Evolutionary conservation across 805 yeast genomes (phyloP).

Genomic region (Brettanomyces nanus): DNA sequence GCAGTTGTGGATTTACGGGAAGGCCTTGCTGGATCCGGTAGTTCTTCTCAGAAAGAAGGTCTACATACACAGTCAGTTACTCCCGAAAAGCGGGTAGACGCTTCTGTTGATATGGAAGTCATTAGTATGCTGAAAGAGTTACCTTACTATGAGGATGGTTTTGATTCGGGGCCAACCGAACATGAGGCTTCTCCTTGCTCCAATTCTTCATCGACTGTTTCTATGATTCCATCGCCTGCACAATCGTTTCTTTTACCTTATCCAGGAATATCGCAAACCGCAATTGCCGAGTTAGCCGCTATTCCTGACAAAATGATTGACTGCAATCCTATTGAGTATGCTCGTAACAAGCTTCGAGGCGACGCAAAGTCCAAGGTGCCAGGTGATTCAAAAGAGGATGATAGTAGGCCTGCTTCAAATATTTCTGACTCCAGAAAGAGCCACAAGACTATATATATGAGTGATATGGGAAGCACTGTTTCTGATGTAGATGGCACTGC

Average conservation of each 20-base stretch:
- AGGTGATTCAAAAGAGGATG: conserved; percentile 24
- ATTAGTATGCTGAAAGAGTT: conserved; percentile 14
- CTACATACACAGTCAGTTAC: neutral
- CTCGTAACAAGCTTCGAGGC: conserved; percentile 77
- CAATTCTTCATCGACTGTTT: conserved; percentile 13
- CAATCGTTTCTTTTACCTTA: conserved; percentile 30
- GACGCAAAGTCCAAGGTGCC: conserved; percentile 20
- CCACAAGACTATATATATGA: neutral
- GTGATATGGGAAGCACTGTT: neutral
- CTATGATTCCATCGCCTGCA: conserved; percentile 26
- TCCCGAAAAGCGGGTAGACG: neutral
- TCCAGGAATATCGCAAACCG: conserved; percentile 45
- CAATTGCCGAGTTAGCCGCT: conserved; percentile 70
- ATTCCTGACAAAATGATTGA: conserved; percentile 71
- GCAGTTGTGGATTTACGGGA: conserved; percentile 42
- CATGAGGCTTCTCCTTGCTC: neutral
- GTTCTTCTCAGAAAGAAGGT: neutral
- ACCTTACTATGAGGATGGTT: conserved; percentile 14
- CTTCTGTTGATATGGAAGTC: neutral
- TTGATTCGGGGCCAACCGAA: no score
- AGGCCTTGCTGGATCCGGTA: neutral
- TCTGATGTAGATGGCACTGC: no score
- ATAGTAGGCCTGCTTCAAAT: no score
- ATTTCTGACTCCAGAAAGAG: no score
- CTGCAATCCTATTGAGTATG: conserved; percentile 65